phyloP scores from a whole-genome alignment of 225 moss, liverwort and hornwort genomes.

The Polytrichum formosum region DNA sequence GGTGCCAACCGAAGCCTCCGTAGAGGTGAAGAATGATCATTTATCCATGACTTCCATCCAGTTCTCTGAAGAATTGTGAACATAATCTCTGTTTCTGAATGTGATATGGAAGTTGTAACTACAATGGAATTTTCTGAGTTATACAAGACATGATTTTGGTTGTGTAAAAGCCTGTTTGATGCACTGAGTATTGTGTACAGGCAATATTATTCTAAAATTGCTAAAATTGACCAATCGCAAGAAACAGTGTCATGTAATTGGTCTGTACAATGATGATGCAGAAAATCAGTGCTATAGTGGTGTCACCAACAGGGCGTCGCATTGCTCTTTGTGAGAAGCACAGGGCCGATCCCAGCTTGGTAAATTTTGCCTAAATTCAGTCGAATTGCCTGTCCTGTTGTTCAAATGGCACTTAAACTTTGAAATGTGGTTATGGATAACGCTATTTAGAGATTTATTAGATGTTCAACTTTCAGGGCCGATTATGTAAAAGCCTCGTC shows the following conservation, averaged over 20 bases:
- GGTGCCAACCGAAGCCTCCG: slow-evolving; percentile 27
- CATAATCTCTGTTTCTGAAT: slow-evolving; percentile 1
- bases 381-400: neutral
- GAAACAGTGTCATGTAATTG: no score
- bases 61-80: neutral
- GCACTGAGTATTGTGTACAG: no score
- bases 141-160: no score
- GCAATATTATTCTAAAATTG: no score
- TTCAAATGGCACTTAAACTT: neutral
- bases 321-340: slow-evolving; percentile 70
- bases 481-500: neutral
- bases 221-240: no score
- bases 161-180: no score
- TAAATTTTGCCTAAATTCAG: slow-evolving; percentile 19
- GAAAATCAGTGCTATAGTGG: slow-evolving; percentile 40
- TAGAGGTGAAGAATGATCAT: slow-evolving; percentile 21
- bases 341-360: slow-evolving; percentile 48
- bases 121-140: neutral
- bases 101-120: neutral
- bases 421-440: slow-evolving; percentile 11
- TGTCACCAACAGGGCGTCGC: slow-evolving; percentile 43
- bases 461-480: slow-evolving; percentile 6
- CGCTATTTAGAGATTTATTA: slow-evolving; percentile 22
- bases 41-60: neutral
- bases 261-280: slow-evolving; percentile 1